Percentiles rank a stretch among this genome's conserved stretches.
Conservation (phyloP, 176 grass and related monocot species). For the Bonia amplexicaulis region DNA sequence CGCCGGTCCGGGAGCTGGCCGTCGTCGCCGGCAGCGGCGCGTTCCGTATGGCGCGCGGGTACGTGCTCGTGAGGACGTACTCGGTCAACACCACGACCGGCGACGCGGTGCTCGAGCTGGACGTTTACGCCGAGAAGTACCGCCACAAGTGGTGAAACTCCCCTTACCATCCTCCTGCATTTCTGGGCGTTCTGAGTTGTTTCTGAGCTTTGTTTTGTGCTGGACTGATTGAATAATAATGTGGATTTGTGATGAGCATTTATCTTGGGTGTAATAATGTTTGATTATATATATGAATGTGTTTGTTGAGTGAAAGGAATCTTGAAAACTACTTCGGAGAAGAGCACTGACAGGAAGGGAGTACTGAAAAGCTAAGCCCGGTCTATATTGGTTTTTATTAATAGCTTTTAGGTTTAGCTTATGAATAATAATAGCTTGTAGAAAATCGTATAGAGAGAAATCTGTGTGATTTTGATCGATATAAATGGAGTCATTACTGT, state of each 20-base stretch:
- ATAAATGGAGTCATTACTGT: too few relatives aligned
- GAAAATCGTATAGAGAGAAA: too few relatives aligned
- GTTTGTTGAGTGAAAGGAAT: background rate
- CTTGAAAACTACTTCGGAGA: background rate
- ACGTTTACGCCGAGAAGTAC: background rate
- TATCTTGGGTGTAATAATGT: background rate
- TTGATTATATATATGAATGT: background rate
- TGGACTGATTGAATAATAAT: background rate
- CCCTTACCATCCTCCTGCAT: background rate
- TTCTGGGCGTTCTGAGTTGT: background rate
- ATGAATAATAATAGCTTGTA: too few relatives aligned
- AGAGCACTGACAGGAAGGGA: background rate
- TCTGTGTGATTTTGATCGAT: too few relatives aligned
- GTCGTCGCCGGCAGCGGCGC: constrained; percentile 7
- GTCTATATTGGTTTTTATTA: too few relatives aligned
- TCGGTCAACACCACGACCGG: background rate
- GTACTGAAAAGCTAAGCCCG: background rate
- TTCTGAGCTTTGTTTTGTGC: background rate
- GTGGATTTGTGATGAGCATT: background rate
- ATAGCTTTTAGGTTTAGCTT: too few relatives aligned
- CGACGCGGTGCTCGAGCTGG: background rate
- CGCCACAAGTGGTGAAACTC: background rate
- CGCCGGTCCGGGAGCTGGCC: background rate
- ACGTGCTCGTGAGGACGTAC: background rate
- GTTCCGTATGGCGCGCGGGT: constrained; percentile 1